A percentile compares a stretch with the other conserved stretches of the same genome.
phyloP scores from a whole-genome alignment of 1,284 basidiomycete genomes.

The Apiotrichum montevideense region DNA sequence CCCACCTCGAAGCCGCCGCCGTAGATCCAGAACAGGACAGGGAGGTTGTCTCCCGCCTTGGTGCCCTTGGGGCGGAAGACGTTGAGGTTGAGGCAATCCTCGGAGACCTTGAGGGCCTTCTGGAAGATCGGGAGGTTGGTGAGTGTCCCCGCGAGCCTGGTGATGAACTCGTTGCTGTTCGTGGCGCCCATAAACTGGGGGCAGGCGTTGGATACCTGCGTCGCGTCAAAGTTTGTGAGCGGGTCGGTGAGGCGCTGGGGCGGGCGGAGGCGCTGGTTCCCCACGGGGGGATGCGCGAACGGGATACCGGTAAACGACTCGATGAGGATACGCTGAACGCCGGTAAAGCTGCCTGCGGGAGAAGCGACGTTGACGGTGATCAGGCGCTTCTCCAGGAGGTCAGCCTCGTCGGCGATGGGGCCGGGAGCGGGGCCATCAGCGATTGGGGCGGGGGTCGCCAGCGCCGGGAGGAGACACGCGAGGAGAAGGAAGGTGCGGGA shows the following conservation, averaged over 20 bases:
- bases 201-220: constrained; percentile 6
- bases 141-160: neutral
- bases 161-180: neutral
- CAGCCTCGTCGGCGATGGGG: neutral
- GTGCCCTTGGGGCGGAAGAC: constrained; percentile 19
- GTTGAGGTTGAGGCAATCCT: constrained; percentile 27
- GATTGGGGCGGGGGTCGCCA: too few relatives aligned
- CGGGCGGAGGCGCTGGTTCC: constrained; percentile 30
- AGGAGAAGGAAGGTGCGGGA: too few relatives aligned
- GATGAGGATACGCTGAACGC: neutral
- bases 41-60: constrained; percentile 22
- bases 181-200: constrained; percentile 11
- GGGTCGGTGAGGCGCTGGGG: constrained; percentile 47
- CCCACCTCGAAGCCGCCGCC: constrained; percentile 26
- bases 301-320: constrained; percentile 52
- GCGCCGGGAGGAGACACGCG: too few relatives aligned
- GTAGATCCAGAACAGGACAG: constrained; percentile 34
- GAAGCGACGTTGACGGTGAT: constrained; percentile 1
- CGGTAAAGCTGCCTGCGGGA: constrained; percentile 13
- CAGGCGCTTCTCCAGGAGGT: constrained; percentile 3
- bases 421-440: neutral
- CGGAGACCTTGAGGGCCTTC: constrained; percentile 9
- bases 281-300: constrained; percentile 54
- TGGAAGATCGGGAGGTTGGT: neutral
- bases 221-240: constrained; percentile 10